phyloP scores from a whole-genome alignment of 177 flowering plant species.

The Vitis hybrid region DNA sequence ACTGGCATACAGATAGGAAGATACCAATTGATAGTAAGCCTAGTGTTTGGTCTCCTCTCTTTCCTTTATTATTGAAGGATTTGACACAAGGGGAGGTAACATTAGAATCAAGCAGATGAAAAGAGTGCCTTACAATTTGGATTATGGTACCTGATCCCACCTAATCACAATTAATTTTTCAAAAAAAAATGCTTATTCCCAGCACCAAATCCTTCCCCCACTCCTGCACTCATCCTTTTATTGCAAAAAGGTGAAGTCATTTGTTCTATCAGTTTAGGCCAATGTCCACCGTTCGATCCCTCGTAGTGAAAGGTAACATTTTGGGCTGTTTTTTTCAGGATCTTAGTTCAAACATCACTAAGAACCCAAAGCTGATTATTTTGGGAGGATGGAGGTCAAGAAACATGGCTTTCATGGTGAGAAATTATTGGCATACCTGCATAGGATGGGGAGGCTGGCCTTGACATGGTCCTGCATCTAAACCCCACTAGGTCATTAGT shows the following conservation, averaged over 20 bases:
- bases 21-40: conserved; percentile 8
- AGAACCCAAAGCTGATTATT: no score
- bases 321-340: no score
- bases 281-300: neutral
- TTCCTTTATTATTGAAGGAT: neutral
- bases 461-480: no score
- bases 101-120: conserved; percentile 3
- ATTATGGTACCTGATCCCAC: conserved; percentile 29
- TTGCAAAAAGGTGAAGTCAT: neutral
- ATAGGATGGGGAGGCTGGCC: no score
- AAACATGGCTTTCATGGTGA: neutral
- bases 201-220: conserved; percentile 24
- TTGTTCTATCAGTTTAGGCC: neutral
- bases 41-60: conserved; percentile 5
- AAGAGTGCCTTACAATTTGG: conserved; percentile 12
- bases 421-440: no score
- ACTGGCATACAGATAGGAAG: neutral
- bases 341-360: no score
- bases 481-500: no score
- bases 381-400: neutral
- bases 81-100: neutral
- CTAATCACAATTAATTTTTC: conserved; percentile 8
- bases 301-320: no score
- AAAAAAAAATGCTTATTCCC: conserved; percentile 21
- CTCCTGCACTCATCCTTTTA: neutral